phyloP scores from a whole-genome alignment of 225 moss, liverwort and hornwort species.

The Pseudoscleropodium purum region DNA sequence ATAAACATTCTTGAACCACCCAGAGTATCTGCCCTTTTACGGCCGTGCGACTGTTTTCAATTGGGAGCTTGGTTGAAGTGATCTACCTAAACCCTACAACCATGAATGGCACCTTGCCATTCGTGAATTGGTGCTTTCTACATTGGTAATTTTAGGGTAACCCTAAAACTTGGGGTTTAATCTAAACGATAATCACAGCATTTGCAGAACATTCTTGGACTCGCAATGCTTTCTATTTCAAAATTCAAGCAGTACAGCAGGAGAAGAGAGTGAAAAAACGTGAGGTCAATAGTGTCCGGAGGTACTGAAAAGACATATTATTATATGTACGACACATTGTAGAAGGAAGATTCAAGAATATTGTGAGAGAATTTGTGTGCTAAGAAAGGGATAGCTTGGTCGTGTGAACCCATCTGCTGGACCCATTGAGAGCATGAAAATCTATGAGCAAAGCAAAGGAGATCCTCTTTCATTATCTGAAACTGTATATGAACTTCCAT shows the following conservation, averaged over 20 bases:
- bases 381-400: neutral
- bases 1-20: neutral
- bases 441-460: neutral
- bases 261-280: neutral
- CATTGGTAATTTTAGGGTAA: neutral
- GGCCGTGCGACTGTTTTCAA: neutral
- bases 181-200: neutral
- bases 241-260: neutral
- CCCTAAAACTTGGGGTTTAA: neutral
- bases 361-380: neutral
- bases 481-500: neutral
- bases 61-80: neutral
- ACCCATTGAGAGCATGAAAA: neutral
- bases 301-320: neutral
- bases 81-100: neutral
- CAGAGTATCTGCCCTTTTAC: neutral
- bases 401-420: neutral
- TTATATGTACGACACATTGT: neutral
- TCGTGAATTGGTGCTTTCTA: neutral
- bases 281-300: no score
- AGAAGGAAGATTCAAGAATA: neutral
- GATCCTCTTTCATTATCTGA: neutral
- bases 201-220: neutral
- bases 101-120: neutral
- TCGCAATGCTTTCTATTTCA: neutral